Evolutionary conservation across 495 filamentous ascomycete species (phyloP).

Genomic region (Tuber indicum): DNA sequence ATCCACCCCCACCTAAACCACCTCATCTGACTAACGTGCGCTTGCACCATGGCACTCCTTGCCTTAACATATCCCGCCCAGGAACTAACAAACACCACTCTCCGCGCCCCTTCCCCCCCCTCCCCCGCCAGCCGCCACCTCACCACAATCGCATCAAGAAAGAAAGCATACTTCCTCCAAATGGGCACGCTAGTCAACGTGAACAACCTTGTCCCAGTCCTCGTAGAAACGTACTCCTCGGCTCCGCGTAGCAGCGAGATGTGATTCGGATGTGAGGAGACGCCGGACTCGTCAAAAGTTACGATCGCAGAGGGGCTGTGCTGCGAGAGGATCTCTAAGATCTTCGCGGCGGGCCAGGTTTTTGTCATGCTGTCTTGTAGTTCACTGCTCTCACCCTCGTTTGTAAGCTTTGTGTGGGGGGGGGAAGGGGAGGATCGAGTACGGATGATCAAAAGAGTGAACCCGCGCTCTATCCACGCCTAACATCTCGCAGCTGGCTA

Average conservation of each 20-base stretch:
- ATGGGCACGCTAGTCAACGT: constrained; percentile 66
- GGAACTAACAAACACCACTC: constrained; percentile 63
- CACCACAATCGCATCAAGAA: constrained; percentile 50
- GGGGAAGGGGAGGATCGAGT: neutral
- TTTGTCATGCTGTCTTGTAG: constrained; percentile 82
- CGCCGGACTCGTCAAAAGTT: constrained; percentile 75
- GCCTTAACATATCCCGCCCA: constrained; percentile 57
- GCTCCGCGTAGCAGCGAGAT: constrained; percentile 79
- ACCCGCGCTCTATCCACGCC: constrained; percentile 48
- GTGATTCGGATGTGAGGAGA: constrained; percentile 88
- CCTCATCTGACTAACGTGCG: constrained; percentile 91
- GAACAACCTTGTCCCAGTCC: constrained; percentile 66
- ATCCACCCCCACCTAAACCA: constrained; percentile 99
- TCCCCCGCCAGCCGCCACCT: constrained; percentile 35
- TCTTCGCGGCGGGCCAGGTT: constrained; percentile 62
- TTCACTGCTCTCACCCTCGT: constrained; percentile 44
- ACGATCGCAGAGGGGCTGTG: constrained; percentile 72
- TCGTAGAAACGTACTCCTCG: constrained; percentile 55
- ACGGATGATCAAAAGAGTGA: constrained; percentile 1
- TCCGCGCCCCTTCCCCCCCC: constrained; percentile 36
- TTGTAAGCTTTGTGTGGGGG: constrained; percentile 1
- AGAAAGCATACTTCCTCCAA: constrained; percentile 62
- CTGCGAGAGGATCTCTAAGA: constrained; percentile 61
- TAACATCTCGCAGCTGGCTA: constrained; percentile 64
- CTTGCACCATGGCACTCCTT: constrained; percentile 76